Percentiles rank a stretch among this genome's conserved stretches.
phyloP scores from a whole-genome alignment of 2,329 filamentous ascomycete genomes.

The Hymenoscyphus occultus region DNA sequence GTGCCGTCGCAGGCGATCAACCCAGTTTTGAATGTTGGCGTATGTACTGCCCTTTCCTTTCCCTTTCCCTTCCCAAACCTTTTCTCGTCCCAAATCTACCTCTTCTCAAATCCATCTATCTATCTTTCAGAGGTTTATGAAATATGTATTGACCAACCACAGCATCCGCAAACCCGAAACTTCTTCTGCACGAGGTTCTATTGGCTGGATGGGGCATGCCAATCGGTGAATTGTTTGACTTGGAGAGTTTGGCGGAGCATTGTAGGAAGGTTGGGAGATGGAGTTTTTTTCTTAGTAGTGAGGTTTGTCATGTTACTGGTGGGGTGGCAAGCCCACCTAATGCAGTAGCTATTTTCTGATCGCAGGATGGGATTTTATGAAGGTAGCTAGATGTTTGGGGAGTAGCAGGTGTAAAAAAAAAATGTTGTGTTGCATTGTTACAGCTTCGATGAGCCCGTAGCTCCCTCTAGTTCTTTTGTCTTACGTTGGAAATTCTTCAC shows the following conservation, averaged over 20 bases:
- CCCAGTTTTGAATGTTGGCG: conserved; percentile 31
- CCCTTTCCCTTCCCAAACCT: neutral
- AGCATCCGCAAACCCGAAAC: neutral
- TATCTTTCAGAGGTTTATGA: neutral
- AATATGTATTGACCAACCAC: neutral
- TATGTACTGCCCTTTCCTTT: neutral
- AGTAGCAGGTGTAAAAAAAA: neutral
- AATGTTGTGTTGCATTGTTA: conserved; percentile 30
- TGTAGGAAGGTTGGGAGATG: conserved; percentile 53
- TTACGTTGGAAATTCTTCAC: conserved; percentile 65
- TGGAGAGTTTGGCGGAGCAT: conserved; percentile 37
- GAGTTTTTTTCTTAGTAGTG: conserved; percentile 61
- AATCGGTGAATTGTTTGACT: conserved; percentile 34
- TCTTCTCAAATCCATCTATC: neutral
- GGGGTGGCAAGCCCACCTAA: conserved; percentile 29
- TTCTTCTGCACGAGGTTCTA: conserved; percentile 13
- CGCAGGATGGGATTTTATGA: neutral
- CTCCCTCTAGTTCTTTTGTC: conserved; percentile 49
- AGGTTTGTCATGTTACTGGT: conserved; percentile 48
- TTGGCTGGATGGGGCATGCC: conserved; percentile 32
- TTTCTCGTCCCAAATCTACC: neutral
- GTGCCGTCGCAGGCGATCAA: conserved; percentile 31
- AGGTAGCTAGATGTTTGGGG: neutral
- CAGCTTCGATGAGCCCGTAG: conserved; percentile 43
- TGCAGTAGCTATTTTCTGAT: conserved; percentile 29